These are phyloP conservation scores for Lactarius indigo DNA, from an alignment of 768 basidiomycete species.

Conservation along the genomic window DNA sequence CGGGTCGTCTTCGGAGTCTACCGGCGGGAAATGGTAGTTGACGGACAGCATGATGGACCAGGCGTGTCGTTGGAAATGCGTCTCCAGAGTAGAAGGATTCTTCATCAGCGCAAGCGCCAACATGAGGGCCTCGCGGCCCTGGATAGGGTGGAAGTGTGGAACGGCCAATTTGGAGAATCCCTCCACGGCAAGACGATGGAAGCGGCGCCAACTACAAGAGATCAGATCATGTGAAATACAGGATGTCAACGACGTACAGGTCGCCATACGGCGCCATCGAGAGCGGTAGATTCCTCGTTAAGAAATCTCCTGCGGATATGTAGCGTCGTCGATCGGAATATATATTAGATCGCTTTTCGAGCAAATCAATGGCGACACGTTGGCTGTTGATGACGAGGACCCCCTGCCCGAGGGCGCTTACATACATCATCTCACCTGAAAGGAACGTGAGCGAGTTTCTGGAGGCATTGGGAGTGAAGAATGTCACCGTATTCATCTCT, in stretches of 20 bases:
- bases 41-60: constrained; percentile 28
- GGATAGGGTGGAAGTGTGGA: constrained; percentile 29
- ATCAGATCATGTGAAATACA: not conserved
- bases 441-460: not conserved
- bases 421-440: constrained; percentile 32
- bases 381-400: constrained; percentile 33
- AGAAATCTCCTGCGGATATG: constrained; percentile 30
- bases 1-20: constrained; percentile 15
- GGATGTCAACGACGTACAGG: not conserved
- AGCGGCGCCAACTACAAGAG: constrained; percentile 26
- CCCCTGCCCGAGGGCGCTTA: constrained; percentile 31
- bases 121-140: constrained; percentile 32
- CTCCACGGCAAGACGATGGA: constrained; percentile 27
- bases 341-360: constrained; percentile 25
- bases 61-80: constrained; percentile 28
- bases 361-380: constrained; percentile 26
- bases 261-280: constrained; percentile 28
- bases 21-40: constrained; percentile 4
- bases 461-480: not conserved
- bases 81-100: constrained; percentile 27
- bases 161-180: constrained; percentile 30
- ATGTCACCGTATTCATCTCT: not conserved
- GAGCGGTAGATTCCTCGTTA: constrained; percentile 30
- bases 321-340: constrained; percentile 2
- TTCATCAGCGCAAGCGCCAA: constrained; percentile 27